Base-by-base conservation (phyloP, 2,329 filamentous ascomycete genomes). In the Pseudocercospora macadamiae region DNA sequence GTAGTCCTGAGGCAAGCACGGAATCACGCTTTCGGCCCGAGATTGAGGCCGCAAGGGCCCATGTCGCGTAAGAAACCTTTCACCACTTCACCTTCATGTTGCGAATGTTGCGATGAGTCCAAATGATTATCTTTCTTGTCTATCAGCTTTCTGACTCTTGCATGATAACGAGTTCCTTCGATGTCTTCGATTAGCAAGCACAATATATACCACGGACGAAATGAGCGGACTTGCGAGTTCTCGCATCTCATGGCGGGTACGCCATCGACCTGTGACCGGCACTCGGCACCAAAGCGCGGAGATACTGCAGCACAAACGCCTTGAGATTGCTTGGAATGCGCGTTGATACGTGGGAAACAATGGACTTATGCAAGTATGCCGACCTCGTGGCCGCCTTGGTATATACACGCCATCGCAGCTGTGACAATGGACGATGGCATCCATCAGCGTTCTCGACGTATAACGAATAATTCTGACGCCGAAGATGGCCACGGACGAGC, bases 251-350 rank as follows among this genome's bases (percentile, higher is more conserved):
- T 32, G 28, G 28, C 28, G 21, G 42, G 21, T 21, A 39, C 5
- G 23, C 42, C 19, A 19, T 39, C 5, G 9, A 14, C 34, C 23
- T 28, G 19, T 21, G 42, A 23, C 42, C 23, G 42, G 28, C 28
- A 32, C 28, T 47, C 42, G 42, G 42, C 42, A 47, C 19, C 42
- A 47, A 44, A 3, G 34, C 34, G 34, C 42, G 42, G 42, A 45
- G 42, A 45, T 45, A 39, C 16, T 16, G 9, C 16, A 45, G 18
- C 19, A 45, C 16, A 39, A 9, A 19, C 36, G 36, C 18, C 16
- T 12, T 12, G 28, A 32, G 28, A 6, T 12, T 6, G 6, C 6
- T 32, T 32, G 19, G n/a, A 39, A 39, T 4, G 36, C 36, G 21
- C 42, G 21, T 45, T 45, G 42, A 45, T 45, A 45, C 42, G 42